Evolutionary conservation across 345 rosid genomes (phyloP).

Genomic region (Acer campestre): DNA sequence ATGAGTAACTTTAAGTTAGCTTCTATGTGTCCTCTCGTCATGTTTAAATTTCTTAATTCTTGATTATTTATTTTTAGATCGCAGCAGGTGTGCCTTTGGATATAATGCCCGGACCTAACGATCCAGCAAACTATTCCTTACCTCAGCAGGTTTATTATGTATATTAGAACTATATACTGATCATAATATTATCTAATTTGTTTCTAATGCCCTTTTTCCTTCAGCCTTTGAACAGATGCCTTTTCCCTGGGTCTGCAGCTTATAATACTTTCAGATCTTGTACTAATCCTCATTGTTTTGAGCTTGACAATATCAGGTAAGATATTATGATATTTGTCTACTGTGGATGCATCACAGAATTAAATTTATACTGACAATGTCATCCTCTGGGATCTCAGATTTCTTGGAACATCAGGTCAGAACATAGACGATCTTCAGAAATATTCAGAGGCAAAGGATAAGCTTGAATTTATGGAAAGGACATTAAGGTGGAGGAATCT

Average conservation of each 20-base stretch:
- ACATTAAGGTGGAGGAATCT: conserved; percentile 95
- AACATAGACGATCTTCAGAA: conserved; percentile 88
- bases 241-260: conserved; percentile 84
- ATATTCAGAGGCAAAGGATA: conserved; percentile 82
- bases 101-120: conserved; percentile 92
- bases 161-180: neutral
- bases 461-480: conserved; percentile 88
- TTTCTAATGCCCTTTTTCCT: conserved; percentile 25
- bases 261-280: conserved; percentile 90
- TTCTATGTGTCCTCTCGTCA: conserved; percentile 5
- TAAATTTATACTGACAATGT: conserved; percentile 14
- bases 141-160: conserved; percentile 82
- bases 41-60: conserved; percentile 16
- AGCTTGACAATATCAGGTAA: conserved; percentile 81
- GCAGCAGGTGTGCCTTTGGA: conserved; percentile 90
- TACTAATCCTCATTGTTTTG: conserved; percentile 95
- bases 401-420: conserved; percentile 99
- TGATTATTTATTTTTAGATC: conserved; percentile 49
- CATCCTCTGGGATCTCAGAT: conserved; percentile 44
- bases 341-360: neutral
- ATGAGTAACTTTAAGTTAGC: conserved; percentile 13
- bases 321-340: conserved; percentile 1
- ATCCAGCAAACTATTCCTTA: conserved; percentile 90
- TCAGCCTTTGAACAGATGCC: conserved; percentile 91
- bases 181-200: conserved; percentile 13